Evolutionary conservation across 306 rosid species (phyloP).

Genomic region (Quercus bicolor): DNA sequence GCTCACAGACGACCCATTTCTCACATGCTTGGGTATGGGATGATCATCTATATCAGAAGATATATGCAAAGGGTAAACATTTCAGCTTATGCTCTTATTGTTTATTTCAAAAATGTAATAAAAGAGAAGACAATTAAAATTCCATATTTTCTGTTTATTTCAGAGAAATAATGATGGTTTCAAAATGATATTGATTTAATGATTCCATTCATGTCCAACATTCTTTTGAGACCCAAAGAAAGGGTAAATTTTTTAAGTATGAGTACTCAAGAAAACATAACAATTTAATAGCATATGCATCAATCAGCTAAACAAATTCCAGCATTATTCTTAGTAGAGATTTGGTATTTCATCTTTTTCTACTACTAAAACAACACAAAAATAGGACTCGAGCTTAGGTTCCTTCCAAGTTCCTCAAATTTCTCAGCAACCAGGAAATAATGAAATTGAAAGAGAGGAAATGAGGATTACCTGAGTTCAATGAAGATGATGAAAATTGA

Average conservation of each 20-base stretch:
- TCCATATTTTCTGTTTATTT: background rate
- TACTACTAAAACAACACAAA: background rate
- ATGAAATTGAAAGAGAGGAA: background rate
- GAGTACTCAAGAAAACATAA: background rate
- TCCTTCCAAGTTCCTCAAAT: background rate
- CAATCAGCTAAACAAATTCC: background rate
- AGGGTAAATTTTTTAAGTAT: background rate
- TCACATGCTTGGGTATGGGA: background rate
- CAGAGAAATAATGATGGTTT: background rate
- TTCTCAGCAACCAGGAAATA: background rate
- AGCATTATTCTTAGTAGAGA: background rate
- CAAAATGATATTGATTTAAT: background rate
- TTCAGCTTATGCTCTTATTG: background rate
- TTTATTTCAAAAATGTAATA: background rate
- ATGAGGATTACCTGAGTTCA: conserved; percentile 17
- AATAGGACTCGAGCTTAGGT: background rate
- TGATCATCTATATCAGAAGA: background rate
- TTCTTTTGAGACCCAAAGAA: background rate
- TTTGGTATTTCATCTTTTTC: background rate
- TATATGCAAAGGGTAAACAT: background rate
- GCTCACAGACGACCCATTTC: background rate
- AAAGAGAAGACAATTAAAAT: background rate
- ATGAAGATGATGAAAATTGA: conserved; percentile 15
- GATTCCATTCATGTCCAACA: background rate
- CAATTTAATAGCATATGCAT: background rate